phyloP scores from a whole-genome alignment of 1,284 basidiomycete genomes.

The Laetiporus sulphureus region DNA sequence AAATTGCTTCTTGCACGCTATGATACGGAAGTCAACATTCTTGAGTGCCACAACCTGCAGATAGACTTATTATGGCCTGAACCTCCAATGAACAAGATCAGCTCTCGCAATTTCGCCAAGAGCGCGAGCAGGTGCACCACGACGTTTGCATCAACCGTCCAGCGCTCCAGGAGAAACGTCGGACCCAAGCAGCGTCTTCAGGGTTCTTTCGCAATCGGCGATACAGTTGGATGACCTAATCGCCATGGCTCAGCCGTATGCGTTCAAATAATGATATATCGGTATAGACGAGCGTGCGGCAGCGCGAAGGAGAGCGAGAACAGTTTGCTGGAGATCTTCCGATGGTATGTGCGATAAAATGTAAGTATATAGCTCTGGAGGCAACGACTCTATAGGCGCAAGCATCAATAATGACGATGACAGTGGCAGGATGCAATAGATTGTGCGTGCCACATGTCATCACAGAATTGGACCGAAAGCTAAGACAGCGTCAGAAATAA shows the following conservation, averaged over 20 bases:
- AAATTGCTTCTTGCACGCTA: conserved; percentile 61
- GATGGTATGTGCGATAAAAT: conserved; percentile 42
- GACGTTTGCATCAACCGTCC: conserved; percentile 58
- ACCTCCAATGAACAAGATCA: conserved; percentile 58
- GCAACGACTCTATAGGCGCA: conserved; percentile 27
- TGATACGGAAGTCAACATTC: too few species aligned
- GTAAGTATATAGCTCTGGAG: conserved; percentile 50
- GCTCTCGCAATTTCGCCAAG: conserved; percentile 37
- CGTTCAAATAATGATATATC: conserved; percentile 40
- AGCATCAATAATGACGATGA: too few species aligned
- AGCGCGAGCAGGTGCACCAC: conserved; percentile 49
- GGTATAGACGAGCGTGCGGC: conserved; percentile 50
- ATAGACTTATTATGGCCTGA: conserved; percentile 55
- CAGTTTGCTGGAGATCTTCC: conserved; percentile 32
- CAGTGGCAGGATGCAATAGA: too few species aligned
- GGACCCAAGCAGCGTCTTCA: conserved; percentile 33
- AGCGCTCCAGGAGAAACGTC: conserved; percentile 45
- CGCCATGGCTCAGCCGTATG: conserved; percentile 36
- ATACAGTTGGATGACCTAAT: conserved; percentile 42
- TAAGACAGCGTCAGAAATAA: too few species aligned
- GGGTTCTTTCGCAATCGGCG: conserved; percentile 35
- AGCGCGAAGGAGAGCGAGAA: conserved; percentile 47
- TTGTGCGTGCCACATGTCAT: too few species aligned
- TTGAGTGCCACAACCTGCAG: too few species aligned
- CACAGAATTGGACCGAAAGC: too few species aligned